Conservation (phyloP, 2,329 filamentous ascomycete genomes). For the Ophiostoma sp. region DNA sequence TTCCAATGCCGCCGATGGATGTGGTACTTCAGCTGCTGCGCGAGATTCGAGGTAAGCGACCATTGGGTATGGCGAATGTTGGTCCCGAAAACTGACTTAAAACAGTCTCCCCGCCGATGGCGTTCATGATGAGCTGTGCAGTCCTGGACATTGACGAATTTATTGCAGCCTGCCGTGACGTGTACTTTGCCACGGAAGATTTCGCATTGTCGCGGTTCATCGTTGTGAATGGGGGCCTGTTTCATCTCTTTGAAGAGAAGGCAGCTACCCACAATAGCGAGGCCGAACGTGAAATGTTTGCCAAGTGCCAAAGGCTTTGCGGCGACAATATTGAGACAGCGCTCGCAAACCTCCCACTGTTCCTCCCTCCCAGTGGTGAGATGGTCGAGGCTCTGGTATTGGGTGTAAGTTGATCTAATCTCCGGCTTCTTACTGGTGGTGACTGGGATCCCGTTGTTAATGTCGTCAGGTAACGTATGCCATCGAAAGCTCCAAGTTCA, state of each 20-base stretch:
- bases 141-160: slow-evolving; percentile 54
- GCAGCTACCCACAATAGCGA: slow-evolving; percentile 31
- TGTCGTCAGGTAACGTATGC: slow-evolving; percentile 52
- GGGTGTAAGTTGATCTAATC: slow-evolving; percentile 35
- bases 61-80: too few relatives aligned
- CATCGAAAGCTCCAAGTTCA: slow-evolving; percentile 62
- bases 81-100: background rate
- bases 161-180: slow-evolving; percentile 48
- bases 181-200: slow-evolving; percentile 33
- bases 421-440: too few relatives aligned
- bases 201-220: slow-evolving; percentile 46
- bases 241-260: slow-evolving; percentile 52
- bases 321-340: slow-evolving; percentile 27
- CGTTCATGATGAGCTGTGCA: slow-evolving; percentile 23
- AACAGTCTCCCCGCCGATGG: slow-evolving; percentile 24
- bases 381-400: slow-evolving; percentile 61
- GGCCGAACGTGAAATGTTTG: background rate
- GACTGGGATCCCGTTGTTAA: background rate
- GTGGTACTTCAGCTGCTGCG: slow-evolving; percentile 52
- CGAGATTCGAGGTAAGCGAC: slow-evolving; percentile 41
- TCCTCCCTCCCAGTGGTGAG: slow-evolving; percentile 55
- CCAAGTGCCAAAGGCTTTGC: slow-evolving; percentile 39
- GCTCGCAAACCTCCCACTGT: slow-evolving; percentile 49
- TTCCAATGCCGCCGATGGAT: slow-evolving; percentile 56
- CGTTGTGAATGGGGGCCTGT: slow-evolving; percentile 51